Conservation (phyloP, 352 stramenopile genomes). For the Globisporangium parvum region DNA sequence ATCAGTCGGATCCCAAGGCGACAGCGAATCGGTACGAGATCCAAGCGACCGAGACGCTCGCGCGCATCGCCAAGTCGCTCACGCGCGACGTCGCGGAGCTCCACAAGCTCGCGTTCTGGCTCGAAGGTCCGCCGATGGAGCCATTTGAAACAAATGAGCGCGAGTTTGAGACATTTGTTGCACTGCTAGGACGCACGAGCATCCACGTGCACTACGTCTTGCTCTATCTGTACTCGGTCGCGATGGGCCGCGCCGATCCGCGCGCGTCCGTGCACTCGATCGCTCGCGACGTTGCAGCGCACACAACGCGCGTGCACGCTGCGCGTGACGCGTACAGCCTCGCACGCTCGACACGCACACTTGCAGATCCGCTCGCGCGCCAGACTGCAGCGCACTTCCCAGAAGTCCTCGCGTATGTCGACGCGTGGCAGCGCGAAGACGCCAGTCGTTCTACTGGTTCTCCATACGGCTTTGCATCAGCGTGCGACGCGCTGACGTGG, state of each 20-base stretch:
- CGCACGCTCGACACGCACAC: background rate
- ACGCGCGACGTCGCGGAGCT: conserved; percentile 18
- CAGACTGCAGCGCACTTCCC: conserved; percentile 70
- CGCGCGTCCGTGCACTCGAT: conserved; percentile 2
- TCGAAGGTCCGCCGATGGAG: conserved; percentile 16
- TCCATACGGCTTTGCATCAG: conserved; percentile 22
- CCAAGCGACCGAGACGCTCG: conserved; percentile 13
- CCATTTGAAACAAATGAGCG: conserved; percentile 20
- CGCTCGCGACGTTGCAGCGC: conserved; percentile 4
- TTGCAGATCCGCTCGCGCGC: conserved; percentile 20
- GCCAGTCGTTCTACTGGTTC: conserved; percentile 21
- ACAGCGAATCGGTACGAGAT: background rate
- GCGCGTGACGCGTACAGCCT: conserved; percentile 6
- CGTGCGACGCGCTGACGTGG: conserved; percentile 9
- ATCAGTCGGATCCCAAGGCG: conserved; percentile 12
- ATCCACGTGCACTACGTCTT: conserved; percentile 40
- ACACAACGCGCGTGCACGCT: background rate
- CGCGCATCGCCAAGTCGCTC: conserved; percentile 18
- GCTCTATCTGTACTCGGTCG: conserved; percentile 36
- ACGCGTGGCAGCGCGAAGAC: conserved; percentile 45
- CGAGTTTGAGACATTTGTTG: conserved; percentile 19
- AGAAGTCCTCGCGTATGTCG: conserved; percentile 55
- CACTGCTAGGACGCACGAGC: conserved; percentile 17
- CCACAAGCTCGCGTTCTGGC: conserved; percentile 15
- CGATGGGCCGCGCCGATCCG: conserved; percentile 26